Evolutionary conservation across 768 basidiomycete species (phyloP), one percentile per base, ranked within the genome.

Genomic region (Xerocomellus amylosporus): DNA sequence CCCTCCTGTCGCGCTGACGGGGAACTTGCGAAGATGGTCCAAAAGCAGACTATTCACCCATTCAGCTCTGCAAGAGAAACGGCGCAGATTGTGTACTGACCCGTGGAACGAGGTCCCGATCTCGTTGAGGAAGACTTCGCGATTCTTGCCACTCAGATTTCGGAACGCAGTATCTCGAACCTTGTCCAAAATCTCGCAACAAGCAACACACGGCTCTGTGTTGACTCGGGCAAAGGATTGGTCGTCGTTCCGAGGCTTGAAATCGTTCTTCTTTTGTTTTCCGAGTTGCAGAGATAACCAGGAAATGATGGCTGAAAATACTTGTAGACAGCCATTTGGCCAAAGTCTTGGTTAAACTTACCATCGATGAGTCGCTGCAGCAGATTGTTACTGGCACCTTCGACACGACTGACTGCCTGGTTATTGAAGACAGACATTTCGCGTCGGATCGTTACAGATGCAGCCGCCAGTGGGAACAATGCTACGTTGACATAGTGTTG

Each of bases 161-260:
- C 85, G 81, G 50, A 82, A 82, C 14, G 88, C 87, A 9, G 79
- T 80, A 52, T 93, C 90, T 20, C 87, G 80, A 44, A 96, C 84
- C 61, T 83, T 89, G 59, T 90, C 90, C 47, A 99, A 73, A 31
- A 79, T 80, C 17, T 96, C 93, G 64, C 95, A 96, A 62, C 90
- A 93, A 2, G 84, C 78, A 17, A 85, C 65, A 67, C 94, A 98
- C 0, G 97, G 94, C 59, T 98, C 96, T 0, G 97, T 98, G 65
- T 93, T 97, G 26, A 92, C 92, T 20, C 93, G 77, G 4, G 93
- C 92, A 70, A 98, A 98, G 0, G 94, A 94, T 22, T 94, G 72
- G 61, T 98, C 96, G 65, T 99, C 97, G 62, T 98, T 94, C 36
- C 88, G 84, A 12, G 97, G 97, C 71, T 96, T 97, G 75, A 97